phyloP scores from a whole-genome alignment of 306 rosid genomes.

The Prunus fruticosa region DNA sequence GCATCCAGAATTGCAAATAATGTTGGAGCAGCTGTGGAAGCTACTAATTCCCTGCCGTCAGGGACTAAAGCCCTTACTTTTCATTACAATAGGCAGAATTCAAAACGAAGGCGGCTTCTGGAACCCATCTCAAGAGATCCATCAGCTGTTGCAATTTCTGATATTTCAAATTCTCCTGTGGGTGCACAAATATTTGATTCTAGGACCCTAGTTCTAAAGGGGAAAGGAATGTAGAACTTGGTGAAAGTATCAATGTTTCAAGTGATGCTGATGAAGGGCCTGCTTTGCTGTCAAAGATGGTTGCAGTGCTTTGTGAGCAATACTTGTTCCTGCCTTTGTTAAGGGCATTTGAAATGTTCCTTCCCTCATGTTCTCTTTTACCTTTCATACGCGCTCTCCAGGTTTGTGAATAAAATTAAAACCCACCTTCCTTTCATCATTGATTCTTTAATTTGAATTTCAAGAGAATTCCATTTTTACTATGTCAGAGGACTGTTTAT shows the following conservation, averaged over 20 bases:
- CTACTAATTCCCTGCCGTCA: constrained; percentile 64
- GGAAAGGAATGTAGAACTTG: constrained; percentile 41
- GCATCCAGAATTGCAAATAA: constrained; percentile 85
- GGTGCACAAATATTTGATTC: constrained; percentile 43
- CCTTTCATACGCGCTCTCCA: constrained; percentile 94
- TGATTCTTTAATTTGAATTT: constrained; percentile 2
- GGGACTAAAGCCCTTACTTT: constrained; percentile 60
- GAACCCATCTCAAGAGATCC: constrained; percentile 44
- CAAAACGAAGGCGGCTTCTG: constrained; percentile 74
- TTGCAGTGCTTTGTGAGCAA: constrained; percentile 90
- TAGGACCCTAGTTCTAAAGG: constrained; percentile 36
- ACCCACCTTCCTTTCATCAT: constrained; percentile 9
- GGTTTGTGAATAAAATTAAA: constrained; percentile 50
- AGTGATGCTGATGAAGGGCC: constrained; percentile 64
- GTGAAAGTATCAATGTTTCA: constrained; percentile 25
- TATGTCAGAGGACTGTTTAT: neutral
- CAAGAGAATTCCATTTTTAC: constrained; percentile 10
- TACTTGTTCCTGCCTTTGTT: constrained; percentile 81
- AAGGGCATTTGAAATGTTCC: constrained; percentile 96
- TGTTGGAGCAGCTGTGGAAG: constrained; percentile 91
- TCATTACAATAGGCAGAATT: constrained; percentile 77
- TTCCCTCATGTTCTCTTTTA: constrained; percentile 86
- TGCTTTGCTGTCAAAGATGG: constrained; percentile 83
- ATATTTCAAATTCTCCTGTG: constrained; percentile 36
- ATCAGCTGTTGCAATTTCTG: constrained; percentile 35